Conservation (phyloP, 2,329 filamentous ascomycete genomes). For the Madurella mycetomatis region DNA sequence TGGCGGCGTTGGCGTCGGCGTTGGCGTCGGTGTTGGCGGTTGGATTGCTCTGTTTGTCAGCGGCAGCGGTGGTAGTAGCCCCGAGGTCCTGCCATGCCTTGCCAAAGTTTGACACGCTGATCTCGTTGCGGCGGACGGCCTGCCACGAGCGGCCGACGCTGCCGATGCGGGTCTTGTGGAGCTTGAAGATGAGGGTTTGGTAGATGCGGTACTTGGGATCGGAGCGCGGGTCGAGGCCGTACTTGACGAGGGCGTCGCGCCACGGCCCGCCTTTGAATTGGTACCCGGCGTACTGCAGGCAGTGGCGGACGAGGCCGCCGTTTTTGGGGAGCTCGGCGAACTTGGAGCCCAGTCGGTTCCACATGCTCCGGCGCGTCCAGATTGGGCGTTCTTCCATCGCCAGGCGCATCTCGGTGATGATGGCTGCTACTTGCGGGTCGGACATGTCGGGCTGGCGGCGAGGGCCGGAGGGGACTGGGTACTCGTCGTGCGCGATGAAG, state of each 20-base stretch:
- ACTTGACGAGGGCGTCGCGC: constrained; percentile 80
- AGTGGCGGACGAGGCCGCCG: constrained; percentile 63
- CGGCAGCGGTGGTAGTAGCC: constrained; percentile 1
- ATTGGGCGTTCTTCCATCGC: constrained; percentile 73
- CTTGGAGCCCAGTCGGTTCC: constrained; percentile 59
- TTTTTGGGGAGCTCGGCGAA: constrained; percentile 36
- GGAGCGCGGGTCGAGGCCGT: constrained; percentile 78
- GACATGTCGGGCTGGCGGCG: constrained; percentile 54
- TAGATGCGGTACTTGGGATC: constrained; percentile 75
- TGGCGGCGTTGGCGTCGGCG: not conserved
- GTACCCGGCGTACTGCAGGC: constrained; percentile 81
- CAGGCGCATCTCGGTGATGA: constrained; percentile 59
- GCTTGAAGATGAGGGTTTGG: constrained; percentile 84
- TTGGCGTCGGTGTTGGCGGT: constrained; percentile 15
- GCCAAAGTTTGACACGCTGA: constrained; percentile 26
- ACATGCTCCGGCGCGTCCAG: constrained; percentile 78
- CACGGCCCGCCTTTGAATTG: constrained; percentile 91
- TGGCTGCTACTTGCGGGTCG: constrained; percentile 56
- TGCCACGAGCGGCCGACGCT: constrained; percentile 48
- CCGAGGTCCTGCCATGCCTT: constrained; percentile 28
- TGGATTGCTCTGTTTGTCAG: not conserved
- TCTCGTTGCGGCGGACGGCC: constrained; percentile 38
- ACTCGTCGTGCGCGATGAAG: constrained; percentile 57
- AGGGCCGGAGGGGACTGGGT: constrained; percentile 60
- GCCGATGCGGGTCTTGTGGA: constrained; percentile 50